Evolutionary conservation across 371 early-diverging fungal species (phyloP), one percentile per base, ranked within the genome.

Genomic region (Mortierella sp.): DNA sequence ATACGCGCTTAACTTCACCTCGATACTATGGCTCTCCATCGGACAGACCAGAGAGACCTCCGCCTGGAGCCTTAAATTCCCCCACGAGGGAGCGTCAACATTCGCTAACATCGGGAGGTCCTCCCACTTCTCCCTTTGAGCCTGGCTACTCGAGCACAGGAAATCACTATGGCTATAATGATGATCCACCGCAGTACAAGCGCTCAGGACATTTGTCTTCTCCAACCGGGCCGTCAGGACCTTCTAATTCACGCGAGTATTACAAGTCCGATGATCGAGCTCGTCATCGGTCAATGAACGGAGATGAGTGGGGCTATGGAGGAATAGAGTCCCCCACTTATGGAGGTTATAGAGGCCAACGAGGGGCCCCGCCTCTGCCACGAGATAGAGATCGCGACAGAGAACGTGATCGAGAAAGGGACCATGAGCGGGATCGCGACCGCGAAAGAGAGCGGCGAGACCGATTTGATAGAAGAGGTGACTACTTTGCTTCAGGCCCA

Each of bases 21-120:
- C 72, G 77, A 2, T 72, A 51, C 58, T 65, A 68, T 57, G 69
- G 69, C 17, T 56, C 72, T 3, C 61, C 68, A 0, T 61, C 72
- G 5, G 72, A 68, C 5, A 47, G 69, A 57, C 55, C 62, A 5
- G 72, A 68, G 19, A 35, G 63, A 19, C 53, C 59, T 0, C 6
- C 43, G 15, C 23, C 22, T 12, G 69, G 59, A 31, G 22, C 70
- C 3, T 35, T 73, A 22, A 55, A 37, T 23, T 78, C 73, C 13
- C 79, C 79, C 0, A 61, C 73, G 17, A 54, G 74, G 43, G 79
- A 78, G 51, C 65, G 70, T 6, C 79, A 73, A 42, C 79, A 72
- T 8, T 79, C 79, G 0, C 53, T 70, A 55, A 58, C 79, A 1
- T 70, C 73, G 1, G 74, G 73, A 22, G 13, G 29, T 34, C 2